These are phyloP conservation scores for Myochromella boudieri DNA, from an alignment of 768 basidiomycete species.

Conservation along the genomic window DNA sequence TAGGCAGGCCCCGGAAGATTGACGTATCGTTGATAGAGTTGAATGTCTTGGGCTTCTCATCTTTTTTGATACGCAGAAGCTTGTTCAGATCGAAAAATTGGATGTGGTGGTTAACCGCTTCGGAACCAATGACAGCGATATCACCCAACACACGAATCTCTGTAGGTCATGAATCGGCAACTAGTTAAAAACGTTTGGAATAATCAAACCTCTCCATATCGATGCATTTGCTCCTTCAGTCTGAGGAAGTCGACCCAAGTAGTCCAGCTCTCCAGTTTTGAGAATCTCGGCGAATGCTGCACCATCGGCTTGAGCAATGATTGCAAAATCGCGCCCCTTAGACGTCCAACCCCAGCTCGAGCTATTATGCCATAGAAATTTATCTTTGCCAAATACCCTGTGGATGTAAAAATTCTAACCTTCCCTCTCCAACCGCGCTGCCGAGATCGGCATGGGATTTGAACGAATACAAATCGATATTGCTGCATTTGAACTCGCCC, in stretches of 20 bases:
- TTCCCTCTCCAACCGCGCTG: slow-evolving; percentile 14
- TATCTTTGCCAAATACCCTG: not conserved
- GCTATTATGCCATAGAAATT: not conserved
- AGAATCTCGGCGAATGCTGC: slow-evolving; percentile 6
- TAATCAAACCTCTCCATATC: slow-evolving; percentile 19
- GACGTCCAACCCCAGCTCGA: slow-evolving; percentile 18
- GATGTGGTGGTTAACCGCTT: slow-evolving; percentile 24
- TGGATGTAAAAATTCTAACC: slow-evolving; percentile 1
- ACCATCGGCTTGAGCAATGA: slow-evolving; percentile 16
- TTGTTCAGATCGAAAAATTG: slow-evolving; percentile 29
- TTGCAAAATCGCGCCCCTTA: slow-evolving; percentile 16
- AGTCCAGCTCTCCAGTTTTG: slow-evolving; percentile 11
- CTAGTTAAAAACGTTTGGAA: not conserved
- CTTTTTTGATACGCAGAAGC: slow-evolving; percentile 16
- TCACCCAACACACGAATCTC: slow-evolving; percentile 25
- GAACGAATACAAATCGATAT: slow-evolving; percentile 19
- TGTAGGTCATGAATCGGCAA: not conserved
- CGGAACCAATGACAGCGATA: slow-evolving; percentile 24
- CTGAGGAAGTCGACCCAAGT: slow-evolving; percentile 25
- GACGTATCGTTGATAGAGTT: slow-evolving; percentile 17
- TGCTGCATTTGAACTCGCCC: slow-evolving; percentile 19
- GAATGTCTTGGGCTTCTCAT: slow-evolving; percentile 21
- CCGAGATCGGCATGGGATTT: slow-evolving; percentile 17
- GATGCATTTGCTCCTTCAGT: slow-evolving; percentile 14
- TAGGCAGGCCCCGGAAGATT: slow-evolving; percentile 19